Evolutionary conservation across 495 filamentous ascomycete genomes (phyloP).

Genomic region (Astrothelium macrocarpum): DNA sequence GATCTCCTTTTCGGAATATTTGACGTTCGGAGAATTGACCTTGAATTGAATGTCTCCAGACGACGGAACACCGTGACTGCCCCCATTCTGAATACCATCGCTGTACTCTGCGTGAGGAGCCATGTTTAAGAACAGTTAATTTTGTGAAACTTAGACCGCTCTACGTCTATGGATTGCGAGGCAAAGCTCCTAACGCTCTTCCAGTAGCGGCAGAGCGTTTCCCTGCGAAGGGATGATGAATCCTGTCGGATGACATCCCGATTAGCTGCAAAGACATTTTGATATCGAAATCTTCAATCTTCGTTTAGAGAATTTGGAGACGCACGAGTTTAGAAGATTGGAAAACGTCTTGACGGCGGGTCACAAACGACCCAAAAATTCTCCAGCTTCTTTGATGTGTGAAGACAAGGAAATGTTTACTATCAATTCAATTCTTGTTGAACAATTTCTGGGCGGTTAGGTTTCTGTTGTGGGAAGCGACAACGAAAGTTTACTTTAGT

Average conservation of each 20-base stretch:
- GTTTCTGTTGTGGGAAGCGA: conserved; percentile 2
- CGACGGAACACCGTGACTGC: conserved; percentile 36
- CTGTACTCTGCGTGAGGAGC: conserved; percentile 83
- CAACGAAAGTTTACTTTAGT: not conserved
- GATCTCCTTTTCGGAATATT: conserved; percentile 81
- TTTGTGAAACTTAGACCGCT: conserved; percentile 9
- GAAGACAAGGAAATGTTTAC: too few species aligned
- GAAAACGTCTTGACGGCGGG: conserved; percentile 69
- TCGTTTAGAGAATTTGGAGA: conserved; percentile 12
- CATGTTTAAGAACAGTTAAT: conserved; percentile 46
- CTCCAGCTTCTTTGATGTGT: not conserved
- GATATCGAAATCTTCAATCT: not conserved
- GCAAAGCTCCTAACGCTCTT: conserved; percentile 66
- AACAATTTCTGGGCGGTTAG: not conserved
- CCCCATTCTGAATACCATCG: conserved; percentile 65
- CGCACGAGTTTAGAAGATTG: conserved; percentile 83
- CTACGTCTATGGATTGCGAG: conserved; percentile 49
- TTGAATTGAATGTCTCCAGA: conserved; percentile 51
- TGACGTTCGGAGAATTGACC: conserved; percentile 86
- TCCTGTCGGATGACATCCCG: conserved; percentile 33
- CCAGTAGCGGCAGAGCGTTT: conserved; percentile 85
- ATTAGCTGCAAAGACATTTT: conserved; percentile 2
- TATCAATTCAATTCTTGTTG: too few species aligned
- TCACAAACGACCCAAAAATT: not conserved
- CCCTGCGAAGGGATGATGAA: conserved; percentile 96